Conservation (phyloP, 495 filamentous ascomycete genomes). For the Neohortaea acidophila region DNA sequence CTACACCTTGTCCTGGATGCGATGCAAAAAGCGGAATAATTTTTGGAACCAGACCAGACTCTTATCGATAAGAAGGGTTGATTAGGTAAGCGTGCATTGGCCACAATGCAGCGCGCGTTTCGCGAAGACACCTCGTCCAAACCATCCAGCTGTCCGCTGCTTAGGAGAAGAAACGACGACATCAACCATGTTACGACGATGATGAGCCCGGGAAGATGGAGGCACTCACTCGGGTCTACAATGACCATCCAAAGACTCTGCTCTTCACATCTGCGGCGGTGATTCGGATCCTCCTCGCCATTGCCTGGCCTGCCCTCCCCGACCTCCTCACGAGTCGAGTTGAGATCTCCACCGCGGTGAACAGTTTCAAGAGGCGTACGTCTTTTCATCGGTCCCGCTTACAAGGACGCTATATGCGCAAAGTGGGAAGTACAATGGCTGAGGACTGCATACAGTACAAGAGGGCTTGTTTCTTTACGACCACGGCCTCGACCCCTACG, state of each 20-base stretch:
- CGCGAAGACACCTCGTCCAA: neutral
- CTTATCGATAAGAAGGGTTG: too few relatives aligned
- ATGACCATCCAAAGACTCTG: constrained; percentile 54
- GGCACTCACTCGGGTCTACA: constrained; percentile 9
- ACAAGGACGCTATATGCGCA: too few relatives aligned
- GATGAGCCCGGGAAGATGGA: constrained; percentile 7
- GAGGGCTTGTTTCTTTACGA: constrained; percentile 93
- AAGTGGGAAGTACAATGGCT: too few relatives aligned
- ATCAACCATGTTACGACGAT: constrained; percentile 1
- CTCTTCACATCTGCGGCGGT: constrained; percentile 64
- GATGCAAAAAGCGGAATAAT: too few relatives aligned
- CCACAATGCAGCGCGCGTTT: too few relatives aligned
- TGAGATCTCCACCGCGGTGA: constrained; percentile 91
- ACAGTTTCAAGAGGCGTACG: constrained; percentile 92
- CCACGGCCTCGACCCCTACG: constrained; percentile 91
- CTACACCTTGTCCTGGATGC: neutral
- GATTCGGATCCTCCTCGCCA: constrained; percentile 65
- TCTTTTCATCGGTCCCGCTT: too few relatives aligned
- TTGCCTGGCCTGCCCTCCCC: constrained; percentile 68
- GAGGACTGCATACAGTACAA: constrained; percentile 60
- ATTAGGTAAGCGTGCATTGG: neutral
- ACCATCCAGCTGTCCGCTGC: neutral
- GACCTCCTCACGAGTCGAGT: constrained; percentile 79
- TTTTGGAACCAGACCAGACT: neutral
- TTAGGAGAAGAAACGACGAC: neutral